These are phyloP conservation scores for Phlebiopsis flavidoalba DNA, from an alignment of 768 basidiomycete genomes.

Conservation along the genomic window DNA sequence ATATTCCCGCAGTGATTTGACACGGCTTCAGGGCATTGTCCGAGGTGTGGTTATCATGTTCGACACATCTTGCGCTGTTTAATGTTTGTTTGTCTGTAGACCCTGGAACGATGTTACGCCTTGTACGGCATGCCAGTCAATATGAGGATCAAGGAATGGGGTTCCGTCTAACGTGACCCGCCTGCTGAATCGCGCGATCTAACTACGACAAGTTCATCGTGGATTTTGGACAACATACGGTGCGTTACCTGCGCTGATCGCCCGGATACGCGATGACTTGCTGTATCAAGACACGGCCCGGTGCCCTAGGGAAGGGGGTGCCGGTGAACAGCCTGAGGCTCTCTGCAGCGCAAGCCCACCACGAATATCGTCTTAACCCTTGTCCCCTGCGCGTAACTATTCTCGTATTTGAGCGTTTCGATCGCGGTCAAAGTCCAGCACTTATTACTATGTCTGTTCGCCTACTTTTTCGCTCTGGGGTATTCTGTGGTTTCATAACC, in stretches of 20 bases:
- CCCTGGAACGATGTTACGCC: not conserved
- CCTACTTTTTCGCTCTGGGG: too few species aligned
- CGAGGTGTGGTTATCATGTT: not conserved
- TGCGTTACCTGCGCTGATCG: not conserved
- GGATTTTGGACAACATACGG: not conserved
- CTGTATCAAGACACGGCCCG: not conserved
- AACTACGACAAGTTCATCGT: not conserved
- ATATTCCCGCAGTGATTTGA: not conserved
- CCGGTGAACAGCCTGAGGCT: not conserved
- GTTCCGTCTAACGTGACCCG: not conserved
- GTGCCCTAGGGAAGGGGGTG: too few species aligned
- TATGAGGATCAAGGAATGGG: not conserved
- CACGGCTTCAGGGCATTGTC: not conserved
- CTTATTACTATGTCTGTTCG: too few species aligned
- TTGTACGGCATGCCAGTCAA: not conserved
- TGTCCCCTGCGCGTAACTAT: not conserved
- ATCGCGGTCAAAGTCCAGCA: too few species aligned
- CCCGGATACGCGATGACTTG: not conserved
- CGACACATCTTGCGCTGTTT: not conserved
- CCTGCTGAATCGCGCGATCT: not conserved
- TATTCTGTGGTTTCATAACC: too few species aligned
- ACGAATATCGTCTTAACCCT: not conserved
- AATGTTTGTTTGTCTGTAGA: not conserved
- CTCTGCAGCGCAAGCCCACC: not conserved
- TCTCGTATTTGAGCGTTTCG: not conserved